Percentiles rank a stretch among this genome's conserved stretches.
Conservation (phyloP, 75 land plant genomes). For the Cryptomeria japonica region DNA sequence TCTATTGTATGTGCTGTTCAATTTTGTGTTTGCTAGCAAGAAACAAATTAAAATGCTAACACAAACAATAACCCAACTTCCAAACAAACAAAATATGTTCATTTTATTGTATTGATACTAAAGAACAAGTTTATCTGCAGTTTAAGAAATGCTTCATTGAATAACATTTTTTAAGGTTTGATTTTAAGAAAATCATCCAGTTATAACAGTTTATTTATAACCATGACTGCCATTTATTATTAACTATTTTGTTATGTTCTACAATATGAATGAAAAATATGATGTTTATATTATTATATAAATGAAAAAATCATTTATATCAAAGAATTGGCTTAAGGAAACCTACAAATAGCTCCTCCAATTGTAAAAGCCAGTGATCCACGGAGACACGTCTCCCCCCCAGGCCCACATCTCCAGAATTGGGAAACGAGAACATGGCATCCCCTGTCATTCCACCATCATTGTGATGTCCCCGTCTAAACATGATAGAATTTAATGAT, state of each 20-base stretch:
- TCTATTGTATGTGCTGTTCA: too few relatives aligned
- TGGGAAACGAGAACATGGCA: too few relatives aligned
- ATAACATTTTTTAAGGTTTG: neutral
- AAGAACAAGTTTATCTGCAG: neutral
- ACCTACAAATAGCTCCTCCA: neutral
- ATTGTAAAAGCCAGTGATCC: neutral
- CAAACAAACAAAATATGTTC: neutral
- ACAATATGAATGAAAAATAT: neutral
- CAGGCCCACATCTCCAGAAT: too few relatives aligned
- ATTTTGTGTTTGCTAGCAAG: too few relatives aligned
- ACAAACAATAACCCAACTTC: neutral
- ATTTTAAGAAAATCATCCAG: too few relatives aligned
- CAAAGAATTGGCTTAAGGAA: neutral
- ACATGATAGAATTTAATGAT: too few relatives aligned
- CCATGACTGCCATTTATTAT: neutral
- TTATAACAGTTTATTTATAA: neutral
- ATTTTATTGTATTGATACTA: neutral
- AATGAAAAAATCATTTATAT: neutral
- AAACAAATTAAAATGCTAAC: too few relatives aligned
- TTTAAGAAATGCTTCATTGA: neutral
- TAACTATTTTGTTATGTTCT: neutral
- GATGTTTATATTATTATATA: neutral
- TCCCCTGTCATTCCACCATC: too few relatives aligned
- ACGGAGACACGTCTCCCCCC: too few relatives aligned
- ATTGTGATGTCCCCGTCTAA: too few relatives aligned